phyloP scores from a whole-genome alignment of 192 early-diverging fungal genomes.

The Entomortierella chlamydospora region DNA sequence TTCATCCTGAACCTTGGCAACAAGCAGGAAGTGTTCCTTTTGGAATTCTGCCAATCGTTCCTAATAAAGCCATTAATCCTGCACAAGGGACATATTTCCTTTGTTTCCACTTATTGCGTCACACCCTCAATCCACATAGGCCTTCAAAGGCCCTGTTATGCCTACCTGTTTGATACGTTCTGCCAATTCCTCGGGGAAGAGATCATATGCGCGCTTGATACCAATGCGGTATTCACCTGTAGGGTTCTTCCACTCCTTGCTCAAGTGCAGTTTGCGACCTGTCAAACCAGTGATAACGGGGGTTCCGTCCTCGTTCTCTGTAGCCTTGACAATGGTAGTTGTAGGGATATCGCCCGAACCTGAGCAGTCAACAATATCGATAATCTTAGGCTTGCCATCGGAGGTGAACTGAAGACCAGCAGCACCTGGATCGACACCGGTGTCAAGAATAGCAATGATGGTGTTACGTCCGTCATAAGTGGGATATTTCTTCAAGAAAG shows the following conservation, averaged over 20 bases:
- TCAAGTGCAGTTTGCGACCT: conserved; percentile 79
- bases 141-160: not conserved
- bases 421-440: conserved; percentile 94
- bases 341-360: conserved; percentile 84
- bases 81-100: no score
- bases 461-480: conserved; percentile 91
- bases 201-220: conserved; percentile 77
- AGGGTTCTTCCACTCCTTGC: conserved; percentile 81
- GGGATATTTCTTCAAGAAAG: conserved; percentile 85
- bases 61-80: no score
- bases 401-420: conserved; percentile 88
- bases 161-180: conserved; percentile 65
- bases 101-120: no score
- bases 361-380: conserved; percentile 96
- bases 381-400: conserved; percentile 90
- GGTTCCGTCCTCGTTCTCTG: conserved; percentile 56
- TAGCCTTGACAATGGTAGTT: conserved; percentile 67
- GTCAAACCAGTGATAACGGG: conserved; percentile 73
- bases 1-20: conserved; percentile 57
- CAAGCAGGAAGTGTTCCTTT: conserved; percentile 57
- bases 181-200: conserved; percentile 74
- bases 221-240: conserved; percentile 88
- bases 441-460: conserved; percentile 93
- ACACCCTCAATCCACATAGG: no score
- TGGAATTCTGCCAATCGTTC: conserved; percentile 62